phyloP scores from a whole-genome alignment of 139 green algal species.

The Pycnococcus provasolii region DNA sequence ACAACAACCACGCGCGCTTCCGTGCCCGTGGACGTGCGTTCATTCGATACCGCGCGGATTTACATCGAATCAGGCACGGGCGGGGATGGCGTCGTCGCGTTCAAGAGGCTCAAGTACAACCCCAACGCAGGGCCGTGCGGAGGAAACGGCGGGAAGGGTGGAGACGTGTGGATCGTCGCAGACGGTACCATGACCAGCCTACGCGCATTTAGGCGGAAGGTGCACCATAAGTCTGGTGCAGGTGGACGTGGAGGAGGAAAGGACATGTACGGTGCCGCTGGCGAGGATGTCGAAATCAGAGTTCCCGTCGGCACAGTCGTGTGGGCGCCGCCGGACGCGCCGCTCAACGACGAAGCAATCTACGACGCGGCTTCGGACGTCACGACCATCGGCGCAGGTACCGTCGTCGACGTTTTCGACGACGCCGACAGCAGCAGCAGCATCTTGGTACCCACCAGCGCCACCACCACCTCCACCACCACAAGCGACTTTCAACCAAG shows the following conservation, averaged over 20 bases:
- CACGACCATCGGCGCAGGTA: background rate
- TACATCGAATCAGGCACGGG: slow-evolving; percentile 80
- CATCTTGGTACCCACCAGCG: background rate
- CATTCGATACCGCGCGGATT: slow-evolving; percentile 87
- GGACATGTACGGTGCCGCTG: slow-evolving; percentile 58
- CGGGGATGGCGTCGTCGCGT: slow-evolving; percentile 85
- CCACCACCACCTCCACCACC: background rate
- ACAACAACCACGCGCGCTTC: no score
- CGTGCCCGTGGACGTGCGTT: slow-evolving; percentile 70
- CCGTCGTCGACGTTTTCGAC: background rate
- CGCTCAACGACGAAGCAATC: slow-evolving; percentile 41
- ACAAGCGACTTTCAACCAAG: background rate
- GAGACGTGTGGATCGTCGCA: slow-evolving; percentile 27
- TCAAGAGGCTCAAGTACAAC: slow-evolving; percentile 91
- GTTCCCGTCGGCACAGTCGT: slow-evolving; percentile 86
- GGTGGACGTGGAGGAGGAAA: slow-evolving; percentile 47
- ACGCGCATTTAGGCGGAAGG: slow-evolving; percentile 21
- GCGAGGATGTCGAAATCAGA: slow-evolving; percentile 58
- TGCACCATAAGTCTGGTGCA: slow-evolving; percentile 43
- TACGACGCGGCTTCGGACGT: background rate
- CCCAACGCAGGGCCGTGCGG: slow-evolving; percentile 77
- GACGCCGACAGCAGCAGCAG: background rate
- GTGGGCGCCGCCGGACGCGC: slow-evolving; percentile 58
- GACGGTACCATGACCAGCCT: slow-evolving; percentile 13
- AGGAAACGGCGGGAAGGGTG: slow-evolving; percentile 69